These are phyloP conservation scores for Hortaea werneckii DNA, from an alignment of 2,329 filamentous ascomycete species.

Conservation along the genomic window DNA sequence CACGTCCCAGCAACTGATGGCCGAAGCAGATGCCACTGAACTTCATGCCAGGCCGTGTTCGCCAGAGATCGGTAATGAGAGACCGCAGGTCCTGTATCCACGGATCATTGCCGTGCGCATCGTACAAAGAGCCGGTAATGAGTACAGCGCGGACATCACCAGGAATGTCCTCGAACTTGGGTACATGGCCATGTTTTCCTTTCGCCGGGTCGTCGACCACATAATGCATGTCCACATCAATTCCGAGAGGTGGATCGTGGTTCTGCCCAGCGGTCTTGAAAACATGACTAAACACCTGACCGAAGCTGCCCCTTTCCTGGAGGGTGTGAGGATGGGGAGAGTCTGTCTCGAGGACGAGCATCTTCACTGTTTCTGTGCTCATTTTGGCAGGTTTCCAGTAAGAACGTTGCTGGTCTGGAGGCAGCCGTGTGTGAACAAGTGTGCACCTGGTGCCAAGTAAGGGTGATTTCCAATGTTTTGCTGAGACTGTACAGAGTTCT, in stretches of 20 bases:
- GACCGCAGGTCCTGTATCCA: slow-evolving; percentile 35
- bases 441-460: too few relatives aligned
- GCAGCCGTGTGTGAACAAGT: too few relatives aligned
- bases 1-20: slow-evolving; percentile 37
- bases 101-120: slow-evolving; percentile 35
- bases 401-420: too few relatives aligned
- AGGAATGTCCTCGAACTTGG: slow-evolving; percentile 38
- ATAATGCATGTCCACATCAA: slow-evolving; percentile 47
- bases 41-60: slow-evolving; percentile 40
- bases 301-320: slow-evolving; percentile 42
- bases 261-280: slow-evolving; percentile 42
- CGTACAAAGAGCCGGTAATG: slow-evolving; percentile 39
- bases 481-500: too few relatives aligned
- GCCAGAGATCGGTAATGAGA: slow-evolving; percentile 44
- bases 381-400: too few relatives aligned
- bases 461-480: too few relatives aligned
- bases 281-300: slow-evolving; percentile 42
- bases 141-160: slow-evolving; percentile 34
- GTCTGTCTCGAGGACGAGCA: slow-evolving; percentile 51
- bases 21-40: slow-evolving; percentile 41
- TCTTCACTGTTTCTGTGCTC: slow-evolving; percentile 23
- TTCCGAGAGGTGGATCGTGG: slow-evolving; percentile 44
- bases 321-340: slow-evolving; percentile 43
- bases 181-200: slow-evolving; percentile 36
- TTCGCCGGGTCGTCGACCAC: slow-evolving; percentile 37